phyloP scores from a whole-genome alignment of 2,329 filamentous ascomycete species.

The Dactylonectria macrodidyma region DNA sequence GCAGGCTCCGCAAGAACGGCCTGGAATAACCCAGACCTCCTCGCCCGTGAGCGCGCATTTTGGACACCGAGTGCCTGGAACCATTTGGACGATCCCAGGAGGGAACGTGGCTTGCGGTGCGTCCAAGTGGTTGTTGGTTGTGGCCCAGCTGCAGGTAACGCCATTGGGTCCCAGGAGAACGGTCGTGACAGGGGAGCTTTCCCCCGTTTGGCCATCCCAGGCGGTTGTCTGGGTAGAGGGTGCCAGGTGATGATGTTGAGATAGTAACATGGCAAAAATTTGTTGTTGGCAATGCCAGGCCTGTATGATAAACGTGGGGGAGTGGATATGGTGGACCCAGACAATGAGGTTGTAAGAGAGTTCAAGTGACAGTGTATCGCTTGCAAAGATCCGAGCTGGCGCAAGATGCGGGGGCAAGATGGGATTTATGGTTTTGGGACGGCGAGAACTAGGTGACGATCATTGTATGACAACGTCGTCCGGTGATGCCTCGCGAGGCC shows the following conservation, averaged over 20 bases:
- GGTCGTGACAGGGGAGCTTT: background rate
- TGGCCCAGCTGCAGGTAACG: background rate
- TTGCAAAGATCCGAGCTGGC: constrained; percentile 31
- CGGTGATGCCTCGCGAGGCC: constrained; percentile 36
- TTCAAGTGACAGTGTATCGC: constrained; percentile 35
- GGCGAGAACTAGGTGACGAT: constrained; percentile 28
- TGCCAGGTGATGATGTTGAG: constrained; percentile 17
- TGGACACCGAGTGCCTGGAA: constrained; percentile 67
- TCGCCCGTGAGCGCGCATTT: constrained; percentile 64
- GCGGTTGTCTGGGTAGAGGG: constrained; percentile 1
- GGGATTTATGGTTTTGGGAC: constrained; percentile 53
- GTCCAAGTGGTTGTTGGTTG: constrained; percentile 9
- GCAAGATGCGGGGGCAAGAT: constrained; percentile 47
- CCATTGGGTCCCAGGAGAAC: constrained; percentile 5
- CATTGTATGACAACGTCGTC: constrained; percentile 33
- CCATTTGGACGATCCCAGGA: constrained; percentile 45
- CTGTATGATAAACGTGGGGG: constrained; percentile 13
- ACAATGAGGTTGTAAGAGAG: constrained; percentile 24
- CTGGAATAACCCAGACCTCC: constrained; percentile 71
- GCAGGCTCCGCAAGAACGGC: constrained; percentile 65
- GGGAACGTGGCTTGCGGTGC: background rate
- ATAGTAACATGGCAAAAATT: constrained; percentile 30
- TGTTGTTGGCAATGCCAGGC: constrained; percentile 11
- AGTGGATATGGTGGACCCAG: constrained; percentile 1
- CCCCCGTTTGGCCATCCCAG: constrained; percentile 11